These are phyloP conservation scores for Lodderomyces oxycetoniae DNA, from an alignment of 1,139 yeast genomes.

Conservation along the genomic window DNA sequence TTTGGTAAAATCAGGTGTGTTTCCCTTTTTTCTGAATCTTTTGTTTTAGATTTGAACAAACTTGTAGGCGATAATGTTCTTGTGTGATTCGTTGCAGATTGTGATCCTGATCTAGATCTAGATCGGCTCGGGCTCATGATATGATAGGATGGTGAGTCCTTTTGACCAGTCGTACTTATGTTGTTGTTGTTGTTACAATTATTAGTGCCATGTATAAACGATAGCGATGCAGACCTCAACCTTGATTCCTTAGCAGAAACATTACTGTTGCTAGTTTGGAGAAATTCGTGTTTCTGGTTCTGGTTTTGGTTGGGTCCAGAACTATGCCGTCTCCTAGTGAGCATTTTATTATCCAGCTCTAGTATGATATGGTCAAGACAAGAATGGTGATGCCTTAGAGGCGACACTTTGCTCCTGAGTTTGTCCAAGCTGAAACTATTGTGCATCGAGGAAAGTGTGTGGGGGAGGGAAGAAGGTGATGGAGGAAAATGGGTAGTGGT, in stretches of 20 bases:
- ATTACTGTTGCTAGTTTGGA: conserved; percentile 2
- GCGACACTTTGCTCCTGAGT: conserved; percentile 18
- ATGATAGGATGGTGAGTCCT: conserved; percentile 5
- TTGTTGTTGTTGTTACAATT: conserved; percentile 10
- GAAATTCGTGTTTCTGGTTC: conserved; percentile 2
- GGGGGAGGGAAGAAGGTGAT: no score
- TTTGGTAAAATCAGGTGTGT: conserved; percentile 36
- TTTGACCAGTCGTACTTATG: background rate
- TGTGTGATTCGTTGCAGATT: conserved; percentile 2
- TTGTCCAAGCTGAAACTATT: conserved; percentile 19
- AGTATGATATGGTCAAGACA: conserved; percentile 17
- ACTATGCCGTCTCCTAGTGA: conserved; percentile 6
- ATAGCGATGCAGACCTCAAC: conserved; percentile 8
- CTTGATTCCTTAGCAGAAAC: conserved; percentile 5
- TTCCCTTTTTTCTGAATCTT: conserved; percentile 38
- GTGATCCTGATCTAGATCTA: conserved; percentile 7
- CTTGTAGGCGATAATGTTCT: conserved; percentile 10
- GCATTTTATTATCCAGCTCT: conserved; percentile 13
- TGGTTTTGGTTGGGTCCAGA: conserved; percentile 1
- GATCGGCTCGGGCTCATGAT: conserved; percentile 2
- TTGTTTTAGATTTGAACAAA: conserved; percentile 21
- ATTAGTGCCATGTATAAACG: conserved; percentile 4
- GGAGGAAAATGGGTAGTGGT: background rate
- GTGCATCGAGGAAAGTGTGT: no score
- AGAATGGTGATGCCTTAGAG: conserved; percentile 14